Evolutionary conservation across 2,329 filamentous ascomycete genomes (phyloP).

Genomic region (Aspergillus chevalieri): DNA sequence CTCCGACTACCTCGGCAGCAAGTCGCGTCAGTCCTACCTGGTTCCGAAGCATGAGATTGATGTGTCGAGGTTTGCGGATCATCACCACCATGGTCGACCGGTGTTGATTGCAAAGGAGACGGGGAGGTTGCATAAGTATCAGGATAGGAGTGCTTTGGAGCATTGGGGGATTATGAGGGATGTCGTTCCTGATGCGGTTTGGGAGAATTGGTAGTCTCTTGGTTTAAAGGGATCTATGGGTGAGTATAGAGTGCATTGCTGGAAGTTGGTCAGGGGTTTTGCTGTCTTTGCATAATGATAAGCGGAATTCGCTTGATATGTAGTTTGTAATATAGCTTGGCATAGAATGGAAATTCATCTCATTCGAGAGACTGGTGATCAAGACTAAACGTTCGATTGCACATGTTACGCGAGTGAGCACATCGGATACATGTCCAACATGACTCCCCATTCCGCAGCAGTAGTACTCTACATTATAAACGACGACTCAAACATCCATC

Average conservation of each 20-base stretch:
- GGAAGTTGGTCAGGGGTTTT: too few species aligned
- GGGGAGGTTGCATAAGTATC: constrained; percentile 61
- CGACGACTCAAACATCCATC: too few species aligned
- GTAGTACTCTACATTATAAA: too few species aligned
- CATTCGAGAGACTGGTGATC: too few species aligned
- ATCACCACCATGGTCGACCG: constrained; percentile 40
- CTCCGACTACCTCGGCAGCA: constrained; percentile 66
- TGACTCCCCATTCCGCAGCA: too few species aligned
- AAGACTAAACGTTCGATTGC: too few species aligned
- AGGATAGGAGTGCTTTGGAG: constrained; percentile 67
- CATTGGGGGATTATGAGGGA: constrained; percentile 91
- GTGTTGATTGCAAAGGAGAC: constrained; percentile 50
- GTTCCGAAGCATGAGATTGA: constrained; percentile 66
- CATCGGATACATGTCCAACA: too few species aligned
- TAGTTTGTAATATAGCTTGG: too few species aligned
- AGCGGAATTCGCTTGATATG: too few species aligned
- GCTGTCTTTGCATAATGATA: too few species aligned
- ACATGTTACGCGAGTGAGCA: too few species aligned
- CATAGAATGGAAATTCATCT: too few species aligned
- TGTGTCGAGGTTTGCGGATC: constrained; percentile 25
- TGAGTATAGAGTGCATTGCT: not conserved
- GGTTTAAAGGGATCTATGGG: not conserved
- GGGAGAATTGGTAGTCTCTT: constrained; percentile 71
- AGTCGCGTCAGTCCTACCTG: constrained; percentile 63
- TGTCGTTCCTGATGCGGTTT: constrained; percentile 70